Evolutionary conservation across 2,329 filamentous ascomycete species (phyloP), one percentile per base, ranked within the genome.

Genomic region (Lachnellula subtilissima): DNA sequence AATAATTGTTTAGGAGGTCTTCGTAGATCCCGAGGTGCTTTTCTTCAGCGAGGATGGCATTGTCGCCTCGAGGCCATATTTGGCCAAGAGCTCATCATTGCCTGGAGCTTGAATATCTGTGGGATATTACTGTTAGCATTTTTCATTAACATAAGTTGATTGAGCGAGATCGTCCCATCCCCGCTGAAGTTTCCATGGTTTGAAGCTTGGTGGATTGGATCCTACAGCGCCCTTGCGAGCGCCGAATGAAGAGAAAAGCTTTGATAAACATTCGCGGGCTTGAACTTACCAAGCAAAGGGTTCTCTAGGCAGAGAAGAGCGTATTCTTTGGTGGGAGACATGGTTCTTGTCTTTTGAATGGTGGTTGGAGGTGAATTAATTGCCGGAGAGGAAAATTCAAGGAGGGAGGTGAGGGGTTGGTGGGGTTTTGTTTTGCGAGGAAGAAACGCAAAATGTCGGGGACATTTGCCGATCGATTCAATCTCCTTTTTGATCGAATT

Each of bases 51-150:
- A 99, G 89, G 73, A 99, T 97, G 68, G 94, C 94, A 74, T 99
- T 93, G 78, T 99, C 96, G 88, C 82, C 81, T 99, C 97, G 69
- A 99, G 82, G 57, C 78, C 85, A 73, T 99, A 99, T 81, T 97
- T 96, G 65, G 92, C 79, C 59, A 99, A 88, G 54, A 97, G 85
- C 32, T 84, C 85, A 67, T 92, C 82, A 75, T 93, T 84, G 67
- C 91, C 95, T 67, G 78, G 69, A 67, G 88, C 94, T 78, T 97
- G 93, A 74, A 99, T 99, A 73, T 99, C 89, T 92, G 67, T 7
- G 55, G 40, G 28, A 32, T 37, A 17, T n/a, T 22, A 39, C 43
- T 43, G 50, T 58, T 48, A 52, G 61, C 46, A 4, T 43, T 12
- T 48, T 17, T 19, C 35, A 48, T 22, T 48, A 28, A 9, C 12